Base-by-base conservation (phyloP, 129 eudicot genomes). In the Pittosporum tobira region DNA sequence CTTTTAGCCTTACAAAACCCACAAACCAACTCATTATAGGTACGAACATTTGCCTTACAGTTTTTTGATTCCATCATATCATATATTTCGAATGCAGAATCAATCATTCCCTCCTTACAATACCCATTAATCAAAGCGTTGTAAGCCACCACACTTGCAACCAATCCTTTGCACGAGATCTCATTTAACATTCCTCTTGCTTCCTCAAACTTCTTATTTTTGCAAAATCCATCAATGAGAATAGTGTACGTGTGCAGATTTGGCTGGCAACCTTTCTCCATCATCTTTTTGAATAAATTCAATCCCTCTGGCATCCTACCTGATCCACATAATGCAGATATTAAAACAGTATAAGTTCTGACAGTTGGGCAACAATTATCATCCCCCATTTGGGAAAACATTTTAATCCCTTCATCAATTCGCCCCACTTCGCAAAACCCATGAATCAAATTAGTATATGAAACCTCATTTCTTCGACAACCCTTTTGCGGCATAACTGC, bases 61-160 rank as follows among this genome's bases (percentile, higher is more conserved):
- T 68, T 64, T 46, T 77, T 77, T 51, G 37, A 40, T 52, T 73
- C 84, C 97, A 89, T 85, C 74, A 69, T 45, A 14, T 73, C 71
- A 38, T 82, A 63, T 15, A 89, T 61, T 51, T 73, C 78, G 1
- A 79, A 27, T 34, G 97, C 97, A 50, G 67, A 37, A 51, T 85
- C 82, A n/a, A 75, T 29, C 80, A 65, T 70, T 56, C 84, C 88
- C 59, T 77, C 77, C 53, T 82, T 79, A 63, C 95, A 85, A 25
- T 79, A 85, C 46, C 97, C 97, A 52, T 81, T 74, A 42, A 89
- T 85, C 73, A 89, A 45, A 56, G 95, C 93, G 66, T 82, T 85
- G 58, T 79, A 89, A 7, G 88, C 84, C 67, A 77, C 93, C 37
- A 82, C 80, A 23, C 62, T 74, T 49, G 71, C 81, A 59, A 66